A percentile compares a stretch with the other conserved stretches of the same genome.
Evolutionary conservation across 1,284 basidiomycete genomes (phyloP).

Genomic region (Sanghuangporus weigelae): DNA sequence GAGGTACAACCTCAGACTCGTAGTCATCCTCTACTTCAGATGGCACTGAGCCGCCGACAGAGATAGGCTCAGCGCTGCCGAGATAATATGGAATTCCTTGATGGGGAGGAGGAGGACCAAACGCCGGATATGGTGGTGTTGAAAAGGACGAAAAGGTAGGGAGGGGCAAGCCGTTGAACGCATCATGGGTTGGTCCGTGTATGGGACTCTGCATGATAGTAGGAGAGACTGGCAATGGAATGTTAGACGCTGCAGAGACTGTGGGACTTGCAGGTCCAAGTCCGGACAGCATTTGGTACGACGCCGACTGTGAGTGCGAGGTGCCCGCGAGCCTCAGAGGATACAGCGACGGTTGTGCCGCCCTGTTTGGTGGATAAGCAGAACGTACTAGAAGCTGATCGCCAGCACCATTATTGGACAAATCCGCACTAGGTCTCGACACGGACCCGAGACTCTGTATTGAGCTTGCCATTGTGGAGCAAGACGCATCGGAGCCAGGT

Average conservation of each 20-base stretch:
- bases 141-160: background rate
- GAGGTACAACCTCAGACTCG: slow-evolving; percentile 12
- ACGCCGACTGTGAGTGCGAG: background rate
- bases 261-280: background rate
- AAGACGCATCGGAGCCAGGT: slow-evolving; percentile 9
- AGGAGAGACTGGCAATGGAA: background rate
- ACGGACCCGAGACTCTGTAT: background rate
- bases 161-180: background rate
- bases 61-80: background rate
- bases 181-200: background rate
- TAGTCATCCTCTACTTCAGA: background rate
- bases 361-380: background rate
- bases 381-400: background rate
- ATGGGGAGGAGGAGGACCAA: background rate
- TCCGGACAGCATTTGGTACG: background rate
- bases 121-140: background rate
- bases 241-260: background rate
- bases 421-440: background rate
- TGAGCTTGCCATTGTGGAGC: slow-evolving; percentile 5
- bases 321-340: background rate
- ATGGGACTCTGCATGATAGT: background rate
- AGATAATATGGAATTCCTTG: background rate
- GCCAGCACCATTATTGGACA: background rate
- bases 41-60: background rate
- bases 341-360: background rate